phyloP scores from a whole-genome alignment of 2,329 filamentous ascomycete species.

The Cladosporium sp. region DNA sequence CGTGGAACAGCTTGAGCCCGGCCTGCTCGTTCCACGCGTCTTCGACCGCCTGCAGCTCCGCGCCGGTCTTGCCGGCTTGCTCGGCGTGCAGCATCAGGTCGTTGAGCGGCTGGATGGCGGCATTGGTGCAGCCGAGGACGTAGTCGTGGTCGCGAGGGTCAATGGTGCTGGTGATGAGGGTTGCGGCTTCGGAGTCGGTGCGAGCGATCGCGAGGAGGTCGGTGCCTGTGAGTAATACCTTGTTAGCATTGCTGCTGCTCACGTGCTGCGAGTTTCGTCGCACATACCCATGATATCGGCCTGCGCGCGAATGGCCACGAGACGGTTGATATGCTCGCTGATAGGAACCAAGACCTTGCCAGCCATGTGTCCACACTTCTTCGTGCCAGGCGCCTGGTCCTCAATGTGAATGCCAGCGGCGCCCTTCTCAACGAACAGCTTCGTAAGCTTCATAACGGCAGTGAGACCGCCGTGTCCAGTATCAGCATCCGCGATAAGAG shows the following conservation, averaged over 20 bases:
- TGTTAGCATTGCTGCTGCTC: not conserved
- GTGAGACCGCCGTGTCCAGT: slow-evolving; percentile 95
- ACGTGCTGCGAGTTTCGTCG: not conserved
- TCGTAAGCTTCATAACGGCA: slow-evolving; percentile 99
- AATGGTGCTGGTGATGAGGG: slow-evolving; percentile 92
- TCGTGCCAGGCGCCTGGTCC: slow-evolving; percentile 94
- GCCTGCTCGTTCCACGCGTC: slow-evolving; percentile 79
- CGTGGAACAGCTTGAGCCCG: slow-evolving; percentile 78
- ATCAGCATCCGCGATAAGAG: slow-evolving; percentile 94
- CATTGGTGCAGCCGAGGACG: slow-evolving; percentile 85
- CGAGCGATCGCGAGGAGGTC: slow-evolving; percentile 88
- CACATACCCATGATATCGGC: slow-evolving; percentile 89
- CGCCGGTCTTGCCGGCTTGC: slow-evolving; percentile 69
- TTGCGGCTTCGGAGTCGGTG: slow-evolving; percentile 96
- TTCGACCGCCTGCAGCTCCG: slow-evolving; percentile 82
- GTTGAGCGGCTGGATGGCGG: slow-evolving; percentile 72
- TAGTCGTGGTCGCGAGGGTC: slow-evolving; percentile 92
- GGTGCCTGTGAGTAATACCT: slow-evolving; percentile 46
- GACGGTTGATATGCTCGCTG: slow-evolving; percentile 93
- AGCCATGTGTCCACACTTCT: slow-evolving; percentile 99
- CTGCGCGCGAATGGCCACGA: slow-evolving; percentile 94
- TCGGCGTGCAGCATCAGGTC: slow-evolving; percentile 89
- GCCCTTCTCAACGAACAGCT: slow-evolving; percentile 93
- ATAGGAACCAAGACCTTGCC: slow-evolving; percentile 97
- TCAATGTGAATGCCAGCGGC: slow-evolving; percentile 98